Evolutionary conservation across 2,329 filamentous ascomycete species (phyloP).

Genomic region (Ceratocystis colombiana): DNA sequence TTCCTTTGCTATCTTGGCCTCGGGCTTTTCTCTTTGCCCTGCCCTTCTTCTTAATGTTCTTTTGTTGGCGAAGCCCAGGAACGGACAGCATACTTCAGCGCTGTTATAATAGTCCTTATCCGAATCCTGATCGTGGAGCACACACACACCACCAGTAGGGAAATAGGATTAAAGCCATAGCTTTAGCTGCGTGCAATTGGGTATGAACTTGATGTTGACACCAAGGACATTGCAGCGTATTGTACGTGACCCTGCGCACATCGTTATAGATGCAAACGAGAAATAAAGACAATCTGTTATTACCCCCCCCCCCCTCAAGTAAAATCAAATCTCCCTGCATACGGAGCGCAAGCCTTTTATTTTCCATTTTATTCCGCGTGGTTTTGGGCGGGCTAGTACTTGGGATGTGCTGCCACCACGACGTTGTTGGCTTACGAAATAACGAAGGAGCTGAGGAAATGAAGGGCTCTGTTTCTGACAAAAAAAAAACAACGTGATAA

Average conservation of each 20-base stretch:
- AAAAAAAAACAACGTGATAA: conserved; percentile 8
- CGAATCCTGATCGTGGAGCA: conserved; percentile 14
- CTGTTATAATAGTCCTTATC: conserved; percentile 2
- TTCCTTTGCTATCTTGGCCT: not conserved
- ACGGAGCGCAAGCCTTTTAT: not conserved
- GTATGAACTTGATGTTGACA: not conserved
- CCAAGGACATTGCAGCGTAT: not conserved
- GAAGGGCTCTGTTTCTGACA: not conserved
- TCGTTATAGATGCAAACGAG: not conserved
- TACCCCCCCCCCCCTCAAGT: too few species aligned
- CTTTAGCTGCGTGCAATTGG: not conserved
- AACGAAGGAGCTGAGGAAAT: conserved; percentile 5
- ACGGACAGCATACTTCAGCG: not conserved
- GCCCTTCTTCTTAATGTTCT: not conserved
- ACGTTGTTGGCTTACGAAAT: not conserved
- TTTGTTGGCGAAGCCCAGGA: not conserved
- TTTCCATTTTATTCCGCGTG: not conserved
- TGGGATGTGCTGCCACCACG: conserved; percentile 3
- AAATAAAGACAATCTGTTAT: not conserved
- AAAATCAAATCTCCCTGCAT: conserved; percentile 7
- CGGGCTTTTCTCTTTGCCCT: not conserved
- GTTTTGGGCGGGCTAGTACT: not conserved
- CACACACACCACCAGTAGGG: not conserved
- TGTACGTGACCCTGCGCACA: not conserved
- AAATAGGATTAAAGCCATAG: conserved; percentile 11